Evolutionary conservation across 2,329 filamentous ascomycete species (phyloP), one percentile per base, ranked within the genome.

Genomic region (Rhexocercosporidium sp.): DNA sequence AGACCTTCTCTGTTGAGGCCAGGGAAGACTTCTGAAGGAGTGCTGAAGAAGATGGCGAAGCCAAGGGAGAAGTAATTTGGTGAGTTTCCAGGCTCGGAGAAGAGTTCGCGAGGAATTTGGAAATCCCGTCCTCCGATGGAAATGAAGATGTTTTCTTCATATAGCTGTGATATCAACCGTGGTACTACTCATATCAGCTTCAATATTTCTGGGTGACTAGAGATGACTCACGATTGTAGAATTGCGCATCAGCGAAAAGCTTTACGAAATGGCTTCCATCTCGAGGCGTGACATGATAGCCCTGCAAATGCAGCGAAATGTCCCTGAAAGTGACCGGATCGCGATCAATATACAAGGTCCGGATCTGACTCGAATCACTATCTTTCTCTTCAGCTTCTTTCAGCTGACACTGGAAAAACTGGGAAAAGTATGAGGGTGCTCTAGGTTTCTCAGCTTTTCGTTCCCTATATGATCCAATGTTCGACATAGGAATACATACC

Each of bases 401-500:
- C 47, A 97, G 80, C 80, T 97, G 94, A 74, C 92, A 92, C 73
- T 90, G 85, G 79, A 98, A 98, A 82, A 96, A 97, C 73, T 93
- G 91, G 22, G 95, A 97, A 81, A 98, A 97, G 79, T 97, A 97
- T 59, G 94, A 97, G 66, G 95, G 95, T 75, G 94, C 95, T 97
- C 81, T 83, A 82, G 77, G 78, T 80, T 76, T 81, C 77, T 88
- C 79, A 88, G 83, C 75, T 59, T 70, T n/a, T 65, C 11, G 37
- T 66, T 44, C 34, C 46, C 22, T 51, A 44, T 20, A 34, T n/a
- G 46, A 14, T 25, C 25, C 14, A 14, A 49, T n/a, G 12, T 2
- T 22, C 34, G 5, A 44, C 12, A 41, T n/a, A 20, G 44, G 62
- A 68, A 63, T 62, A 81, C 86, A 82, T 79, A 91, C 89, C 89